Evolutionary conservation across 345 rosid species (phyloP).

Genomic region (Angophora floribunda): DNA sequence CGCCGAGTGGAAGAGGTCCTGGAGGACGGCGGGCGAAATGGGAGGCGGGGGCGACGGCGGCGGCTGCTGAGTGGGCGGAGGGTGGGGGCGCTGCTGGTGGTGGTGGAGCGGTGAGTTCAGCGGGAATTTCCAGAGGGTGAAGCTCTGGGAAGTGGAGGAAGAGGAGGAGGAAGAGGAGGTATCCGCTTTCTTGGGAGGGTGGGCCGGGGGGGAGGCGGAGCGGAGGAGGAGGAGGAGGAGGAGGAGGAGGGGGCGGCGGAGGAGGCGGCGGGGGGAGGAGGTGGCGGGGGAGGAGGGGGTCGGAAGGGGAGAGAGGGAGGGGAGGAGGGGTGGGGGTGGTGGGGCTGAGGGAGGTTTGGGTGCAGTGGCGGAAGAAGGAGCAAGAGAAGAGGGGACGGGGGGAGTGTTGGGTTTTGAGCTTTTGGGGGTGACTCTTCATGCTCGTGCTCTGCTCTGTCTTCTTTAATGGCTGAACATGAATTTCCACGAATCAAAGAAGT

Average conservation of each 20-base stretch:
- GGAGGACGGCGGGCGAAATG: conserved; percentile 33
- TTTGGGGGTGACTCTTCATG: conserved; percentile 43
- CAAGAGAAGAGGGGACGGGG: conserved; percentile 73
- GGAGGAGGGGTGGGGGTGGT: conserved; percentile 33
- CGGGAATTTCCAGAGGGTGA: conserved; percentile 87
- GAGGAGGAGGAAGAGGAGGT: conserved; percentile 34
- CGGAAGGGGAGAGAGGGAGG: conserved; percentile 20
- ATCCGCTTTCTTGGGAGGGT: conserved; percentile 5
- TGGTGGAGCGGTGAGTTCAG: conserved; percentile 39
- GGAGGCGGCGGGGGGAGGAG: not conserved
- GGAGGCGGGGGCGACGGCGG: conserved; percentile 18
- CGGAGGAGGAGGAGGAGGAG: conserved; percentile 15
- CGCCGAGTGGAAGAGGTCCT: conserved; percentile 56
- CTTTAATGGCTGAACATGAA: not conserved
- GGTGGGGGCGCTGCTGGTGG: not conserved
- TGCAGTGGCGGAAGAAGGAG: conserved; percentile 75
- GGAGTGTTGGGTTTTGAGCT: conserved; percentile 61
- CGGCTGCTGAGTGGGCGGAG: not conserved
- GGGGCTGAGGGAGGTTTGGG: conserved; percentile 50
- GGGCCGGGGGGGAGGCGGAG: conserved; percentile 4
- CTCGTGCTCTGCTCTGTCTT: not conserved
- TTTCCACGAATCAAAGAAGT: not conserved
- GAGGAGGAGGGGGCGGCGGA: conserved; percentile 2
- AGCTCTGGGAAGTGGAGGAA: conserved; percentile 78
- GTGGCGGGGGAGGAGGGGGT: not conserved